Evolutionary conservation across 2,329 filamentous ascomycete species (phyloP), one percentile per base, ranked within the genome.

Genomic region (Thermothelomyces thermophilus): DNA sequence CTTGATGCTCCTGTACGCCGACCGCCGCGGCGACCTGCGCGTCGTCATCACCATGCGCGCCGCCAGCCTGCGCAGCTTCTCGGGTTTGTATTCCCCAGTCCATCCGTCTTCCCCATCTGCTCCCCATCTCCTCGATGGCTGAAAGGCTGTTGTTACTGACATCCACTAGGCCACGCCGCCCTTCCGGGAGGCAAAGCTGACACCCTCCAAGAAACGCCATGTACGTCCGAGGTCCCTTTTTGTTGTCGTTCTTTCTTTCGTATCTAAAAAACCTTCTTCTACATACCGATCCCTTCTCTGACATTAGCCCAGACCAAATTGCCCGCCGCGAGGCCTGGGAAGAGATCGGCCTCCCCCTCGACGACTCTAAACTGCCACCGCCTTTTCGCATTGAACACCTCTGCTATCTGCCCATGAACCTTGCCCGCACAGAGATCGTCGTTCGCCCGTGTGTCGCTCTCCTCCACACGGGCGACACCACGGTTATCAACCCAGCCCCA

Each of bases 321-420:
- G 90, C 91, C 8, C 82, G 91, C 19, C 82, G 91, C 56, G 91
- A 97, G 73, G 90, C 91, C 1, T 86, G 79, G 66, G 91, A 97
- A 66, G 91, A 97, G 66, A 95, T 97, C 57, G 91, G 91, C 1
- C 80, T 97, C 2, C 87, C 91, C 1, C 75, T 84, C 62, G 75
- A 82, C 58, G 81, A 90, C 62, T 61, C 65, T 50, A 79, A 79
- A 52, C 76, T 95, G 26, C 87, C 88, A 1, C 70, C 73, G 11
- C 87, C 87, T 1, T 96, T 95, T 69, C 75, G 76, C 48, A 84
- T 97, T 58, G 90, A 96, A 68, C 85, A 93, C 62, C 80, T 97
- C 37, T 94, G 90, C 70, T 80, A 86, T 63, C 75, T 97, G 2
- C 91, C 91, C 22, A 82, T 82, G 49, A 85, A 80, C 61, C 75